phyloP scores from a whole-genome alignment of 345 rosid species.

The Erucastrum elatum region DNA sequence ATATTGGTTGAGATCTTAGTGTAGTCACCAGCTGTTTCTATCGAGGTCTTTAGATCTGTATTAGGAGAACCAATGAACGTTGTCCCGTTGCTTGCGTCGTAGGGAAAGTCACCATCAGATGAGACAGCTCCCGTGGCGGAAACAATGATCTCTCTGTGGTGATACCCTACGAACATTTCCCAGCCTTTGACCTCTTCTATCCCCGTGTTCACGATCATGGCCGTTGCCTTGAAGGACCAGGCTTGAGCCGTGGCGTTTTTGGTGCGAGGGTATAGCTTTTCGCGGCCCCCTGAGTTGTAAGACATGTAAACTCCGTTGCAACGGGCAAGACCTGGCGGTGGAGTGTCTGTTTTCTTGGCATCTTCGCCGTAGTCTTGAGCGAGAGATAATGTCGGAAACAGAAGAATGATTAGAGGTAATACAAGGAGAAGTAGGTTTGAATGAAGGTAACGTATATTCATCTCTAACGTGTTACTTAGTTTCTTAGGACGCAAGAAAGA shows the following conservation, averaged over 20 bases:
- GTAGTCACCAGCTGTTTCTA: slow-evolving; percentile 78
- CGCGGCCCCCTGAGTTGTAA: slow-evolving; percentile 57
- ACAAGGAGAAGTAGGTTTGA: slow-evolving; percentile 23
- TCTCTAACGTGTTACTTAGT: slow-evolving; percentile 18
- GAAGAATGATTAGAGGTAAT: slow-evolving; percentile 22
- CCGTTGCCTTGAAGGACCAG: slow-evolving; percentile 76
- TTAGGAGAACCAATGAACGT: slow-evolving; percentile 57
- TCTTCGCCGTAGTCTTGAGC: slow-evolving; percentile 54
- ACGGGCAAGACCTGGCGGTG: slow-evolving; percentile 52
- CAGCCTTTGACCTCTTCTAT: slow-evolving; percentile 71
- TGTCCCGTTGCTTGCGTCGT: slow-evolving; percentile 68
- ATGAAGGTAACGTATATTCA: slow-evolving; percentile 25
- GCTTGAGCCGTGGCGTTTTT: slow-evolving; percentile 77
- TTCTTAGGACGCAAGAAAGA: slow-evolving; percentile 37
- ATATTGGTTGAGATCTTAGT: slow-evolving; percentile 56
- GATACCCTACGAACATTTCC: slow-evolving; percentile 68
- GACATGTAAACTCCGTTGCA: slow-evolving; percentile 77
- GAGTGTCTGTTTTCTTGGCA: slow-evolving; percentile 15
- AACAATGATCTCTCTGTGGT: slow-evolving; percentile 68
- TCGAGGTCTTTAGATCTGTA: slow-evolving; percentile 67
- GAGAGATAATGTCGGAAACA: slow-evolving; percentile 14
- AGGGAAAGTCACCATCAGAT: slow-evolving; percentile 66
- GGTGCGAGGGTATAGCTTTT: slow-evolving; percentile 57
- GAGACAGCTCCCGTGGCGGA: slow-evolving; percentile 52
- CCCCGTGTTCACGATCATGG: slow-evolving; percentile 62